Evolutionary conservation across 306 rosid genomes (phyloP).

Genomic region (Fagus crenata): DNA sequence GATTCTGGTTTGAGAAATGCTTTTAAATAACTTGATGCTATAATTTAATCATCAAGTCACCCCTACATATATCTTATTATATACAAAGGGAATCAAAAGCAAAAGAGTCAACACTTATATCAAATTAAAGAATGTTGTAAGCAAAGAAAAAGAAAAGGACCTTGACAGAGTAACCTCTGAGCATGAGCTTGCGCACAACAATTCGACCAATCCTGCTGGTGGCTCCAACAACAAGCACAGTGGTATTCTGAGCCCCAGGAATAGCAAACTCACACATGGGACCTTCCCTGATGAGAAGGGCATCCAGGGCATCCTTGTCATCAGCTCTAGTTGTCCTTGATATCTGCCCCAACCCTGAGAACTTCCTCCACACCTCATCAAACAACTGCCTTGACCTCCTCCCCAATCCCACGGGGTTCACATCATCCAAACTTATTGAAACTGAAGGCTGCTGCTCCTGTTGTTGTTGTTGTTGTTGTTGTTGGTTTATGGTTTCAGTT

Average conservation of each 20-base stretch:
- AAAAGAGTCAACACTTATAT: neutral
- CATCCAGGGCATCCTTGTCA: slow-evolving; percentile 69
- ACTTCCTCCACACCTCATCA: slow-evolving; percentile 94
- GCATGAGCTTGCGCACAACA: slow-evolving; percentile 89
- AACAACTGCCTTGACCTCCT: slow-evolving; percentile 78
- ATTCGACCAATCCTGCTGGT: slow-evolving; percentile 90
- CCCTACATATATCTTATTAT: too few species aligned
- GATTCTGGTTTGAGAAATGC: neutral
- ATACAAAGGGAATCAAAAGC: neutral
- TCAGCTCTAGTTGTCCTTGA: slow-evolving; percentile 72
- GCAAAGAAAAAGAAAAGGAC: slow-evolving; percentile 27
- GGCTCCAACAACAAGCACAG: slow-evolving; percentile 89
- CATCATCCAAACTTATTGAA: slow-evolving; percentile 72
- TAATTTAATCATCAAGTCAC: too few species aligned
- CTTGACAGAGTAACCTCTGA: slow-evolving; percentile 87
- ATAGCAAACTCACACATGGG: slow-evolving; percentile 93
- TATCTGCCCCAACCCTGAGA: slow-evolving; percentile 90
- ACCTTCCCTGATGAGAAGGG: slow-evolving; percentile 76
- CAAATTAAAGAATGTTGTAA: neutral
- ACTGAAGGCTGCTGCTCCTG: slow-evolving; percentile 38
- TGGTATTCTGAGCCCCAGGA: slow-evolving; percentile 90
- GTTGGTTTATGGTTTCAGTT: neutral
- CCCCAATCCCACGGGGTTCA: slow-evolving; percentile 91
- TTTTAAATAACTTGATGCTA: too few species aligned
- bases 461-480: slow-evolving; percentile 19